Percentiles rank a stretch among this genome's conserved stretches.
Evolutionary conservation across 2,329 filamentous ascomycete genomes (phyloP).

Genomic region (Pseudogymnoascus sp.): DNA sequence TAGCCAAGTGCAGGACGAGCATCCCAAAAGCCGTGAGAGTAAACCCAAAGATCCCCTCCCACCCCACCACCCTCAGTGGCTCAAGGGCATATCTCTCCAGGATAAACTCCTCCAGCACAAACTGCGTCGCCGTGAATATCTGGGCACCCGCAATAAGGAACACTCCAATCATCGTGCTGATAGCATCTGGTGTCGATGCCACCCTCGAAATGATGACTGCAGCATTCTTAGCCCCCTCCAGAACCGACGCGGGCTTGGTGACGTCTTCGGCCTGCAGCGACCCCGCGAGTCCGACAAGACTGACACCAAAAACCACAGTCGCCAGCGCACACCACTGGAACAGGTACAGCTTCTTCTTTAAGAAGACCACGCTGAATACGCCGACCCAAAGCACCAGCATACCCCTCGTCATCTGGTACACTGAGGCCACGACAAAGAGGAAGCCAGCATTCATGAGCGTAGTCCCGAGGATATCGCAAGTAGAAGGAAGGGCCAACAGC

Average conservation of each 20-base stretch:
- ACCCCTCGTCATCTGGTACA: conserved; percentile 97
- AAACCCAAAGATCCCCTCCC: conserved; percentile 93
- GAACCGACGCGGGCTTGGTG: conserved; percentile 29
- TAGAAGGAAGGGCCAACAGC: conserved; percentile 75
- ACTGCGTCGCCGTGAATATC: conserved; percentile 94
- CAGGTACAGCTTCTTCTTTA: conserved; percentile 68
- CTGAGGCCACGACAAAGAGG: conserved; percentile 86
- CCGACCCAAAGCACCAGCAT: conserved; percentile 94
- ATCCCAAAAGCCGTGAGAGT: conserved; percentile 70
- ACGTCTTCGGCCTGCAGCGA: conserved; percentile 63
- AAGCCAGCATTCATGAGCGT: conserved; percentile 96
- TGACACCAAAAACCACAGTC: conserved; percentile 82
- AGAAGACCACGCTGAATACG: conserved; percentile 85
- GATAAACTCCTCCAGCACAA: conserved; percentile 91
- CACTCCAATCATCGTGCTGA: conserved; percentile 72
- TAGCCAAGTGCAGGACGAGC: conserved; percentile 66
- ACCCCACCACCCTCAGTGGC: conserved; percentile 85
- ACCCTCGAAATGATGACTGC: conserved; percentile 35
- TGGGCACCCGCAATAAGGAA: conserved; percentile 88
- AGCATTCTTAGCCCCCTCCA: conserved; percentile 33
- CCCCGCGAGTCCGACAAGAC: conserved; percentile 81
- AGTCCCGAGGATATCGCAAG: conserved; percentile 90
- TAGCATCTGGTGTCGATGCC: conserved; percentile 46
- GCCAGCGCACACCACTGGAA: conserved; percentile 90
- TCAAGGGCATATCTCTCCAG: conserved; percentile 65